A percentile compares a stretch with the other conserved stretches of the same genome.
Evolutionary conservation across 495 filamentous ascomycete species (phyloP).

Genomic region (Chaetomidium leptoderma): DNA sequence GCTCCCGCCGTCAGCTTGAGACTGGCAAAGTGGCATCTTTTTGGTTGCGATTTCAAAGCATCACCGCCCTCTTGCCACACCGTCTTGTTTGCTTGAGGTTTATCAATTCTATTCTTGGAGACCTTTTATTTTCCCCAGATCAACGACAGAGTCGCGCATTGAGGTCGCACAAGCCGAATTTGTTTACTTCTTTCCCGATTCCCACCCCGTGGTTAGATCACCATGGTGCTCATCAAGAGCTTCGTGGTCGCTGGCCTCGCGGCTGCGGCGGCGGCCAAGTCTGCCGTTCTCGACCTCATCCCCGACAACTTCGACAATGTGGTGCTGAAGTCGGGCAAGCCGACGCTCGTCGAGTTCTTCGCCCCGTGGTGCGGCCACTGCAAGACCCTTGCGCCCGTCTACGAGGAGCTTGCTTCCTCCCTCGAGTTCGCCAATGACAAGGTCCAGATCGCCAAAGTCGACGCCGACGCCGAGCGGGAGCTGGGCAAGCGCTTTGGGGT

Average conservation of each 20-base stretch:
- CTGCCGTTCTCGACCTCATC: constrained; percentile 77
- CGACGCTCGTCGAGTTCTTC: constrained; percentile 97
- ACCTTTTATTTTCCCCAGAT: constrained; percentile 6
- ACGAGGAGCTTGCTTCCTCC: constrained; percentile 79
- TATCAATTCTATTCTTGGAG: background rate
- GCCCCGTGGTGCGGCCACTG: constrained; percentile 98
- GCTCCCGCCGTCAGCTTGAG: constrained; percentile 6
- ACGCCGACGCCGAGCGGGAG: constrained; percentile 81
- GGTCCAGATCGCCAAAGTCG: constrained; percentile 89
- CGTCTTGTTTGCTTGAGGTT: constrained; percentile 1
- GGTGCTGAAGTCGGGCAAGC: constrained; percentile 87
- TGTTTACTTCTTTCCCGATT: background rate
- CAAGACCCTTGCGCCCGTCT: constrained; percentile 92
- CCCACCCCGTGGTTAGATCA: constrained; percentile 13
- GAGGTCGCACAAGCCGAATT: background rate
- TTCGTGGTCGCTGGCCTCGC: constrained; percentile 48
- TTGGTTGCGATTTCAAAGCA: constrained; percentile 31
- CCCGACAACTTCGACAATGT: constrained; percentile 86
- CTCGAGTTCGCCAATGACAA: constrained; percentile 74
- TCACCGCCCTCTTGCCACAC: constrained; percentile 15
- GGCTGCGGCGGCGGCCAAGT: constrained; percentile 47
- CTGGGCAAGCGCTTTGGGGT: constrained; percentile 82
- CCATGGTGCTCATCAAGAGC: constrained; percentile 52
- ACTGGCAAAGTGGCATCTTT: constrained; percentile 40
- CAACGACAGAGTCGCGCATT: constrained; percentile 4